Base-by-base conservation (phyloP, 1,139 yeast genomes). In the Taiozyma onychis region DNA sequence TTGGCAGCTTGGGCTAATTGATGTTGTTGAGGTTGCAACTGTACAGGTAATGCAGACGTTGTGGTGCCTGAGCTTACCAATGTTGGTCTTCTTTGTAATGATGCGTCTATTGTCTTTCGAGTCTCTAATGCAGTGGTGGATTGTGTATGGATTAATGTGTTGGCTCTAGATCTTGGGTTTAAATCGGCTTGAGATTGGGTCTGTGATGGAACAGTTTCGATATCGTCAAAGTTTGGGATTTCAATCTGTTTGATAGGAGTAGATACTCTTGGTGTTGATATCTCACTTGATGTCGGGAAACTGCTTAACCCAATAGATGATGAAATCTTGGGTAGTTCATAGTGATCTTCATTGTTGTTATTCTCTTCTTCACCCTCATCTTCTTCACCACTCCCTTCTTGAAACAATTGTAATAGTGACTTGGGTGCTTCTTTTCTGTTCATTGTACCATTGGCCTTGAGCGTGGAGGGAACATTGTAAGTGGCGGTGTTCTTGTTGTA, bases 361-460 rank as follows among this genome's bases (percentile, higher is more conserved):
- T 39, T 44, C 6, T 53, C 54, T 24, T 55, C 54, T 21, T 55
- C 57, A 13, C 59, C 60, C 9, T 56, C 54, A 34, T 59, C 63
- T 9, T 58, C 64, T n/a, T 60, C 57, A 37, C 58, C 67, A 24
- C 64, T 69, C 22, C 60, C 57, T 43, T 72, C 78, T 49, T 85
- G 90, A 64, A 89, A 89, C 39, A 89, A 70, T 65, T 83, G 83
- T 51, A 85, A 71, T 43, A 89, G 69, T 3, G 95, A 85, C 62
- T 80, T 82, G 0, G 96, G 96, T 0, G 88, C 84, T 75, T 83
- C 47, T 72, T 68, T 54, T 61, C 69, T 62, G 14, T 56, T 56
- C 14, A 55, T 39, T 6, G 64, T 62, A 6, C 57, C 60, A 41
- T 59, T 60, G 16, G 57, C 60, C 43, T 60, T 64, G 18, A 60